Evolutionary conservation across 202 grass and related monocot genomes (phyloP).

Genomic region (Digitaria exilis): DNA sequence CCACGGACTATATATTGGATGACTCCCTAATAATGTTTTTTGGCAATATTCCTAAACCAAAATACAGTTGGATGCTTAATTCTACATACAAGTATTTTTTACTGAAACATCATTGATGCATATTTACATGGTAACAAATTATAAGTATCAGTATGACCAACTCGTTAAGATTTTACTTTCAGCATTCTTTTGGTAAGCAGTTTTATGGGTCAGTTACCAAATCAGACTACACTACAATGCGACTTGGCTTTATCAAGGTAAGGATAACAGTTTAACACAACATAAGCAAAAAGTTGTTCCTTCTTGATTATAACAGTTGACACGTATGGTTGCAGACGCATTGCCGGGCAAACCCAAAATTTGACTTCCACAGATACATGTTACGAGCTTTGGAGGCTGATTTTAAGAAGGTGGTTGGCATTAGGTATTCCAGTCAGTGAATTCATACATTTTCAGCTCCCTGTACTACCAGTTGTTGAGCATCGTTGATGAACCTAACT

Average conservation of each 20-base stretch:
- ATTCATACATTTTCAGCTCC: slow-evolving; percentile 18
- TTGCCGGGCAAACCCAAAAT: slow-evolving; percentile 76
- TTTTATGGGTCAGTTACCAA: slow-evolving; percentile 75
- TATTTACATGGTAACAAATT: not conserved
- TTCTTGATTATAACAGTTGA: slow-evolving; percentile 13
- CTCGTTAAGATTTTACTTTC: slow-evolving; percentile 23
- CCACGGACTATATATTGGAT: not conserved
- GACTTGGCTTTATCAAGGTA: slow-evolving; percentile 92
- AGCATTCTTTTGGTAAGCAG: slow-evolving; percentile 94
- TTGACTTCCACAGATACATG: slow-evolving; percentile 93
- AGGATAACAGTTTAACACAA: slow-evolving; percentile 6
- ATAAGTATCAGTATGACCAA: not conserved
- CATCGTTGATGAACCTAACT: not conserved
- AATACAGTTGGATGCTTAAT: not conserved
- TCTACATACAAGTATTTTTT: not conserved
- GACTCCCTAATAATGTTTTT: not conserved
- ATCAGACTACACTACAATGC: slow-evolving; percentile 82
- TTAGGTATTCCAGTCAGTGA: slow-evolving; percentile 56
- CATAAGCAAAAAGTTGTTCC: not conserved
- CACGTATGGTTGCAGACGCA: slow-evolving; percentile 60
- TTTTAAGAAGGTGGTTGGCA: slow-evolving; percentile 96
- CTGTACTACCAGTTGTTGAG: not conserved
- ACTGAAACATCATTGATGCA: not conserved
- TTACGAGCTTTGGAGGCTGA: slow-evolving; percentile 83
- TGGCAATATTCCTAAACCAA: not conserved